phyloP scores from a whole-genome alignment of 345 rosid genomes.

The Clarkia xantiana region DNA sequence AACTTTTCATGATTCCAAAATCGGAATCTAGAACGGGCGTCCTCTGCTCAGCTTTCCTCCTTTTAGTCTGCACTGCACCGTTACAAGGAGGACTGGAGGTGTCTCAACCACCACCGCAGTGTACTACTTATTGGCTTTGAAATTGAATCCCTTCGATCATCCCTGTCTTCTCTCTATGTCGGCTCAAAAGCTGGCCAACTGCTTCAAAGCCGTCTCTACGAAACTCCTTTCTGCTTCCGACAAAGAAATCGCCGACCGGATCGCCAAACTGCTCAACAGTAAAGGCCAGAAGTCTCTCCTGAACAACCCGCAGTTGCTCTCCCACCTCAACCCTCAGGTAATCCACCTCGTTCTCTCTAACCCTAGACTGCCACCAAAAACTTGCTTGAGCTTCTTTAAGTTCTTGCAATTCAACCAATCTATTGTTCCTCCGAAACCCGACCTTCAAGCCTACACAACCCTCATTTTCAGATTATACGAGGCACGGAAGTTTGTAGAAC shows the following conservation, averaged over 20 bases:
- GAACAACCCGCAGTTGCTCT: constrained; percentile 23
- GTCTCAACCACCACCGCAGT: no score
- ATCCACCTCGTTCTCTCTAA: constrained; percentile 37
- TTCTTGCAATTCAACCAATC: constrained; percentile 28
- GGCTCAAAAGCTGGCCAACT: constrained; percentile 13
- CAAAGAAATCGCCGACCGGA: constrained; percentile 15
- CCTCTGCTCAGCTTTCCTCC: no score
- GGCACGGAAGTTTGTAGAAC: constrained; percentile 28
- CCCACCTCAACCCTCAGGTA: constrained; percentile 27
- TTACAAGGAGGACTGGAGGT: no score
- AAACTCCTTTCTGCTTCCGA: constrained; percentile 10
- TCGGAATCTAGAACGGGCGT: no score
- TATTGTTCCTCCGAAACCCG: constrained; percentile 22
- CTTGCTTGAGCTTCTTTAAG: constrained; percentile 43
- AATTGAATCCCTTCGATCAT: no score
- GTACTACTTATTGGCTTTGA: no score
- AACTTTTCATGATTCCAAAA: no score
- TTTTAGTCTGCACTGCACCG: no score
- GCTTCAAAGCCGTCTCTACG: constrained; percentile 9
- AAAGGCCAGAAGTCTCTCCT: constrained; percentile 26
- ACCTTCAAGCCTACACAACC: constrained; percentile 31
- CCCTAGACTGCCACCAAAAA: constrained; percentile 33
- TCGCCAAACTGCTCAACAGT: constrained; percentile 14
- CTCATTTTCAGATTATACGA: constrained; percentile 34
- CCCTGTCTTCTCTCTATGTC: constrained; percentile 13